Evolutionary conservation across 2,329 filamentous ascomycete species (phyloP).

Genomic region (Ceratocystis alfenasii): DNA sequence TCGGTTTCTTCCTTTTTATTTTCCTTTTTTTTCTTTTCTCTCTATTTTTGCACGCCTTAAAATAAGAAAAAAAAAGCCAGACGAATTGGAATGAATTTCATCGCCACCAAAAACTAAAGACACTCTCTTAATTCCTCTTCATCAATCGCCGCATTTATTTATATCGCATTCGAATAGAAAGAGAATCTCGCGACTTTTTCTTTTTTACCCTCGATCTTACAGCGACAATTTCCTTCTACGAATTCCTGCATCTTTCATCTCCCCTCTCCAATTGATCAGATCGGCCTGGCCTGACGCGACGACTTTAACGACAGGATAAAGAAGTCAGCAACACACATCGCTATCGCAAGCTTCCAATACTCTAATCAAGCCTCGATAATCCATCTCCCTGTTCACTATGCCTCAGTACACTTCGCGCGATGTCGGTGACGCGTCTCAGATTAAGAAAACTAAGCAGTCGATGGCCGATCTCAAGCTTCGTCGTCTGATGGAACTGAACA

Average conservation of each 20-base stretch:
- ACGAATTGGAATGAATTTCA: not conserved
- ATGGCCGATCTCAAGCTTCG: constrained; percentile 98
- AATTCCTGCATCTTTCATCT: not conserved
- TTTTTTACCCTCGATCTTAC: not conserved
- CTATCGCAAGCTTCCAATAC: not conserved
- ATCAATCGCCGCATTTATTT: not conserved
- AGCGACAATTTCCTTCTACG: not conserved
- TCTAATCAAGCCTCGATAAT: not conserved
- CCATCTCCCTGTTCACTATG: constrained; percentile 35
- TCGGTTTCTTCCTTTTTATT: constrained; percentile 2
- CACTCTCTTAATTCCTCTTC: not conserved
- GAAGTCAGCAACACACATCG: not conserved
- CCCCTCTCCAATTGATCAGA: not conserved
- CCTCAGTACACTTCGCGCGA: constrained; percentile 56
- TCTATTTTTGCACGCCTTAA: not conserved
- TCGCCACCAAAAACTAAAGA: not conserved
- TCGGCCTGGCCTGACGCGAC: not conserved
- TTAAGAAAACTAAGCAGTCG: constrained; percentile 93
- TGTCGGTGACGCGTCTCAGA: constrained; percentile 54
- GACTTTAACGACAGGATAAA: constrained; percentile 4
- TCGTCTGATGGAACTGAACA: constrained; percentile 92
- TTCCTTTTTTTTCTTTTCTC: constrained; percentile 5
- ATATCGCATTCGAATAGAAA: not conserved
- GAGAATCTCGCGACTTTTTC: not conserved
- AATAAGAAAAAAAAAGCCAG: not conserved